Base-by-base conservation (phyloP, 257 asterid species). In the Jasminum sambac region DNA sequence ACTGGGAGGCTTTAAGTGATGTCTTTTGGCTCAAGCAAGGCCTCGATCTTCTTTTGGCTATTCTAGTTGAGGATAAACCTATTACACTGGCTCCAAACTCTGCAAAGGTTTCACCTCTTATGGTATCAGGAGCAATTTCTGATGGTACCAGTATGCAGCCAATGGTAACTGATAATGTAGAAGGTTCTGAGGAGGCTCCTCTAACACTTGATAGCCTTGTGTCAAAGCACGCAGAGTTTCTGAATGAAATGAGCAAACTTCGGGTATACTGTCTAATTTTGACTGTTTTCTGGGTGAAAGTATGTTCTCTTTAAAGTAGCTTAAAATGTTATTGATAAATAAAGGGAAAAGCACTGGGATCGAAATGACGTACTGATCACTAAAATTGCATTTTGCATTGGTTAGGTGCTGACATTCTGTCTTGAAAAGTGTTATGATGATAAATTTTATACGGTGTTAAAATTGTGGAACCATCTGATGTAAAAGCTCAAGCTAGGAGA, bases 11-110 rank as follows among this genome's bases (percentile, higher is more conserved):
- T 74, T 72, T 95, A 74, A 90, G 97, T 78, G 99, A 95, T 78
- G 97, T 90, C 39, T 95, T 95, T 77, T 95, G 99, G 99, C 96
- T 95, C 72, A 95, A 95, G 71, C 99, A 95, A 86, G 99, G 99
- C 36, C 99, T 95, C 77, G 99, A 95, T 83, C 99, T 95, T 75
- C 97, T 95, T 72, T 84, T 95, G 85, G 96, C 99, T 69, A 88
- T 95, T 78, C 71, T 91, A 64, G 98, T 91, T 44, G 99, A 88
- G 88, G 92, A 91, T 76, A 95, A 88, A 80, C 90, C 97, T 50
- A 91, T 95, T 65, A 91, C 98, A 1, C 86, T 95, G 61, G 97
- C 99, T 77, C 98, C 99, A 64, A 95, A 95, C 84, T 89, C 97
- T 43, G 99, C 96, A 67, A 95, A 86, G 83, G 89, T 91, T 67